Evolutionary conservation across 2,329 filamentous ascomycete genomes (phyloP).

Genomic region (Ustilaginoidea virens): DNA sequence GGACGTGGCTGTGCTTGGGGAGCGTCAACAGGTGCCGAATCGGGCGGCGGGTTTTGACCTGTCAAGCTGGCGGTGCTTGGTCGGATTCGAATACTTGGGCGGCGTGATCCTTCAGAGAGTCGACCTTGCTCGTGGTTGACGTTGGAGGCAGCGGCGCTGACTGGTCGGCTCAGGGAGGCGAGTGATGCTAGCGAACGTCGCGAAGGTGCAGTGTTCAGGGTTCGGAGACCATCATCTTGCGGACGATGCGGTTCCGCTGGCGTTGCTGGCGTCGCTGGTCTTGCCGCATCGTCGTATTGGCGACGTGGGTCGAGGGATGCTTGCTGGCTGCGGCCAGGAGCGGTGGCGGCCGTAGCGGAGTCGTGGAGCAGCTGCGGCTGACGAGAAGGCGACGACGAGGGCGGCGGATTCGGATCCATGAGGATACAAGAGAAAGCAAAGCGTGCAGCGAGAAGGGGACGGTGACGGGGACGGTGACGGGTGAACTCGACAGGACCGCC

Average conservation of each 20-base stretch:
- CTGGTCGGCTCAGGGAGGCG: conserved; percentile 2
- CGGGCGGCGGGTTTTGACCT: not conserved
- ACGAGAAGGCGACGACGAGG: conserved; percentile 1
- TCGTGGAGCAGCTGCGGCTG: conserved; percentile 1
- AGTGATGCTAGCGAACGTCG: conserved; percentile 4
- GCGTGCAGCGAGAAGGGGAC: not conserved
- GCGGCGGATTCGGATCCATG: conserved; percentile 1
- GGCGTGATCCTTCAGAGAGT: conserved; percentile 5
- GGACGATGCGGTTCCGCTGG: conserved; percentile 2
- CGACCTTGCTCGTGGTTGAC: no score
- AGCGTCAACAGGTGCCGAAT: not conserved
- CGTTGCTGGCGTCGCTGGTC: not conserved
- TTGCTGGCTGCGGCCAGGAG: no score
- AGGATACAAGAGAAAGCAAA: no score
- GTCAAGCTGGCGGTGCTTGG: conserved; percentile 5
- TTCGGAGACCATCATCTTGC: conserved; percentile 1
- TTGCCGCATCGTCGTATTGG: not conserved
- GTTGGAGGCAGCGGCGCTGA: not conserved
- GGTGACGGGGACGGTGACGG: no score
- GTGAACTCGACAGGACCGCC: no score
- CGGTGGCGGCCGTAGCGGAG: not conserved
- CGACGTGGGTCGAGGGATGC: no score
- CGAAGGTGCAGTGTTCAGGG: conserved; percentile 2
- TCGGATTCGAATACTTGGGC: conserved; percentile 12
- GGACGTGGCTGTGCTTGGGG: not conserved